Base-by-base conservation (phyloP, 352 stramenopile genomes). In the Phytopythium montanum region DNA sequence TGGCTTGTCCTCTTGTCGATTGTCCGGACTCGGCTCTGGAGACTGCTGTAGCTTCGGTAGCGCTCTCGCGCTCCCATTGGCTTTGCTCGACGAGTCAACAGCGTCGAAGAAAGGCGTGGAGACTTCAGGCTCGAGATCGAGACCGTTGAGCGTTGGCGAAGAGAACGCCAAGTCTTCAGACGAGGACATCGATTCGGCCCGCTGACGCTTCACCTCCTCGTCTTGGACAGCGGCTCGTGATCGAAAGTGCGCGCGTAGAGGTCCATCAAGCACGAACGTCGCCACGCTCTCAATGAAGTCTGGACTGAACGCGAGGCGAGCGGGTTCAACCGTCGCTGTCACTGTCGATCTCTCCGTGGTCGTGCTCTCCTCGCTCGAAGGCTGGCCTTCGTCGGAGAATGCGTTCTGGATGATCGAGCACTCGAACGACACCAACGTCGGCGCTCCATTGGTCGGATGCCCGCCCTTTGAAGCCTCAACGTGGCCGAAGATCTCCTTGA, bases 21-120 rank as follows among this genome's bases (percentile, higher is more conserved):
- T 23, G 21, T 8, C 14, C 41, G 41, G 3, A 31, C 46, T 54
- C 46, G 25, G 26, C 19, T 1, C 3, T 0, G 48, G 19, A 25
- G 48, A 39, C 18, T 41, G 28, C 2, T 28, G 9, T 19, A 3
- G 28, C 3, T 41, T 36, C 5, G 4, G 18, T 19, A 38, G 2
- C 28, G 12, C 26, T 41, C 10, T 41, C 26, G 18, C 18, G 18
- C 28, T 5, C 18, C 16, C 48, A 3, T 28, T 41, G 21, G 60
- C 38, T 54, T 41, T 64, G 44, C 67, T 80, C 26, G 60, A 71
- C 10, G 60, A 59, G 61, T 87, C 75, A 13, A 88, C 56, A 33
- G 81, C 76, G 63, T 90, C 81, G 52, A 90, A 90, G 60, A 88
- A 90, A 28, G 79, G 79, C 14, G 81, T 88, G 31, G 64, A 65